Conservation (phyloP, 2,329 filamentous ascomycete species). For the Claviceps spartinae region DNA sequence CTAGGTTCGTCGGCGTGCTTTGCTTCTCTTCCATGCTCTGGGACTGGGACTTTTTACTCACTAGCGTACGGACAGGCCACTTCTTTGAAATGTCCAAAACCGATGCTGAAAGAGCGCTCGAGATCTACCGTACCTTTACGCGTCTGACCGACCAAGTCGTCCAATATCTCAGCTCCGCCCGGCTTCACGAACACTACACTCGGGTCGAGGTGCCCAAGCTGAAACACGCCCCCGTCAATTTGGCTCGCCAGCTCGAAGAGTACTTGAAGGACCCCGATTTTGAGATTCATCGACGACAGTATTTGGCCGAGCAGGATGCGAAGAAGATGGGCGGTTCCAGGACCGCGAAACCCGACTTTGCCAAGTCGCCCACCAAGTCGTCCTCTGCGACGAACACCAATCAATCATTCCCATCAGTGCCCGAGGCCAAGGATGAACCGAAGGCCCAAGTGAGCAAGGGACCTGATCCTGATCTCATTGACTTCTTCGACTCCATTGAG, state of each 20-base stretch:
- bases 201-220: constrained; percentile 90
- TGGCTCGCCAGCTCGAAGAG: constrained; percentile 81
- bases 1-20: constrained; percentile 46
- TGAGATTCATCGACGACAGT: constrained; percentile 83
- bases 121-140: constrained; percentile 85
- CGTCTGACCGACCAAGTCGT: constrained; percentile 88
- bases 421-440: constrained; percentile 20
- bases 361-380: constrained; percentile 16
- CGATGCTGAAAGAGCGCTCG: constrained; percentile 82
- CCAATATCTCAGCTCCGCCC: constrained; percentile 72
- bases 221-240: constrained; percentile 88
- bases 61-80: constrained; percentile 46
- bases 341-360: constrained; percentile 19
- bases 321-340: constrained; percentile 37
- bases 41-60: constrained; percentile 1
- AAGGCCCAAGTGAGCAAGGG: constrained; percentile 43
- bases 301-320: constrained; percentile 73
- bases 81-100: constrained; percentile 97
- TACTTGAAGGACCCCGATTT: constrained; percentile 93
- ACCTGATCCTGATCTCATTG: constrained; percentile 68
- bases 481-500: constrained; percentile 90
- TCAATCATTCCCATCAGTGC: constrained; percentile 29
- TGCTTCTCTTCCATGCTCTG: constrained; percentile 3
- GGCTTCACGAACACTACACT: constrained; percentile 84
- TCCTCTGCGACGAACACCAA: constrained; percentile 20